Evolutionary conservation across 75 land plant genomes (phyloP).

Genomic region (Sequoiadendron giganteum): DNA sequence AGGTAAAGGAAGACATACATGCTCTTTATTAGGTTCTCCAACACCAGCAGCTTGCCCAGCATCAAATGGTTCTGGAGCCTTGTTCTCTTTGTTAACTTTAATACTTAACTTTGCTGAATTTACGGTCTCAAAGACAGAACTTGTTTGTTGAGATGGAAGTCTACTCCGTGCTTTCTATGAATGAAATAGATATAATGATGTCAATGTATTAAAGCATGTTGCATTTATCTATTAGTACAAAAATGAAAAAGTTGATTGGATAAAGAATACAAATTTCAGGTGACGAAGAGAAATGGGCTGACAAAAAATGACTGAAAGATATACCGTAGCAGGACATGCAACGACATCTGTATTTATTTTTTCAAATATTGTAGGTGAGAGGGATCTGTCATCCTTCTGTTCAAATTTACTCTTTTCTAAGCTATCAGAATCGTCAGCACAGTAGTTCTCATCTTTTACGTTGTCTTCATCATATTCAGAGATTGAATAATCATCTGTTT

Average conservation of each 20-base stretch:
- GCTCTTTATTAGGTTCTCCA: background rate
- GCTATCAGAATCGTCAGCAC: conserved; percentile 1
- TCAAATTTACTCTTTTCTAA: background rate
- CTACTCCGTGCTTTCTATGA: background rate
- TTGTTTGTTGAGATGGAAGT: conserved; percentile 5
- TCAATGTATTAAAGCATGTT: background rate
- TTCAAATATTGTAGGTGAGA: background rate
- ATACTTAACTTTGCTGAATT: background rate
- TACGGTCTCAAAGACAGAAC: background rate
- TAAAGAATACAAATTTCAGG: background rate
- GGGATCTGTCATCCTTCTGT: background rate
- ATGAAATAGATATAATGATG: background rate
- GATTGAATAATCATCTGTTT: background rate
- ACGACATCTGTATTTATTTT: background rate
- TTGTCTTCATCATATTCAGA: background rate
- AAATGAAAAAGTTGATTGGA: background rate
- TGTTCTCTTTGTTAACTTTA: background rate
- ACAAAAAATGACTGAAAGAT: background rate
- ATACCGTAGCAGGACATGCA: background rate
- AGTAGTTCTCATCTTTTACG: background rate
- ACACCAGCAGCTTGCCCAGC: background rate
- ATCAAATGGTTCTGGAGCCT: background rate
- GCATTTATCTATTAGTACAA: background rate
- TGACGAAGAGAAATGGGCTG: background rate
- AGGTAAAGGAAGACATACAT: conserved; percentile 1